Conservation (phyloP, 148 eudicot species). For the Chenopodium suecicum region DNA sequence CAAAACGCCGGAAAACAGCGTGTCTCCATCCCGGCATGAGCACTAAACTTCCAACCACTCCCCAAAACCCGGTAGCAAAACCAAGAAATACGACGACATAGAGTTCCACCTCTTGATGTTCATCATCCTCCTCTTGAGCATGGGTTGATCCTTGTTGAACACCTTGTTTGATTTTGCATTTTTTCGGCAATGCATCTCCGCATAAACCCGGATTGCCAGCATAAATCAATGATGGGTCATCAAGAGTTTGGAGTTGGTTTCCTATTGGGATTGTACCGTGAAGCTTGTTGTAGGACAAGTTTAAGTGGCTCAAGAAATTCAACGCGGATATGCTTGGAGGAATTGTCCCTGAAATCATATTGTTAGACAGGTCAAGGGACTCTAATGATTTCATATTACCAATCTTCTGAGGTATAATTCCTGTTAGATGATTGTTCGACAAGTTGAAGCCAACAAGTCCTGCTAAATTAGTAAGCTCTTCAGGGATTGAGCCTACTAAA, state of each 20-base stretch:
- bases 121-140: neutral
- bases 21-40: neutral
- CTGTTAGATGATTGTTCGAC: slow-evolving; percentile 37
- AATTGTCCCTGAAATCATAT: slow-evolving; percentile 33
- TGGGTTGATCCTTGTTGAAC: neutral
- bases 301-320: slow-evolving; percentile 25
- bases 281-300: slow-evolving; percentile 38
- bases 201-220: slow-evolving; percentile 39
- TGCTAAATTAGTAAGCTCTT: slow-evolving; percentile 13
- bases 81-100: slow-evolving; percentile 20
- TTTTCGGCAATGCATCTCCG: slow-evolving; percentile 35
- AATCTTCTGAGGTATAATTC: slow-evolving; percentile 30
- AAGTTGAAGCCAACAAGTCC: slow-evolving; percentile 28
- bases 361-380: slow-evolving; percentile 38
- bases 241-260: slow-evolving; percentile 19
- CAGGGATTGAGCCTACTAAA: slow-evolving; percentile 32
- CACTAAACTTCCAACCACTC: slow-evolving; percentile 25
- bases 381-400: slow-evolving; percentile 28
- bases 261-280: slow-evolving; percentile 33
- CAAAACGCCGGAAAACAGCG: neutral
- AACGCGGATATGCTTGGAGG: slow-evolving; percentile 33
- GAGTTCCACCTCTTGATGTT: slow-evolving; percentile 21
- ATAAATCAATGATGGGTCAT: slow-evolving; percentile 35
- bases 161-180: slow-evolving; percentile 20
- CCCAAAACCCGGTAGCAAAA: slow-evolving; percentile 39